Evolutionary conservation across 1,284 basidiomycete species (phyloP).

Genomic region (Heterobasidion annosum): DNA sequence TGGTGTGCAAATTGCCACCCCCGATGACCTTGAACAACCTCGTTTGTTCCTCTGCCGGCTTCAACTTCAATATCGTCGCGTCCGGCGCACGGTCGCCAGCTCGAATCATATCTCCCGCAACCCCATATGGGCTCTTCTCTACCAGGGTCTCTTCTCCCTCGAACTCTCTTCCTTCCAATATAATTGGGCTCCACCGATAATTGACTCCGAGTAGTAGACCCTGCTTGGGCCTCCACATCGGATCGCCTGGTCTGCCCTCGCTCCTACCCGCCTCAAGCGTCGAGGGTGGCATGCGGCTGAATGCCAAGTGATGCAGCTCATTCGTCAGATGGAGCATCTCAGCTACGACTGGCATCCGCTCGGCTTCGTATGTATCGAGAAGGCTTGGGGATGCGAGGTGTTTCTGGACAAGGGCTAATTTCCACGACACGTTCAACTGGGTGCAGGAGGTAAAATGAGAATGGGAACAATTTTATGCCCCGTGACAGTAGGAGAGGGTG

Average conservation of each 20-base stretch:
- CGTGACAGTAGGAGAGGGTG: too few relatives aligned
- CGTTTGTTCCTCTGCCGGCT: background rate
- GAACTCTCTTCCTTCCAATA: conserved; percentile 25
- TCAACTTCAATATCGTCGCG: conserved; percentile 23
- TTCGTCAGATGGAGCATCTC: conserved; percentile 15
- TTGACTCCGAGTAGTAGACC: conserved; percentile 35
- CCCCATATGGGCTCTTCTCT: conserved; percentile 12
- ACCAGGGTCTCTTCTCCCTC: conserved; percentile 12
- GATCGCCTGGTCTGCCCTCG: conserved; percentile 6
- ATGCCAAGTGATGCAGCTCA: conserved; percentile 2
- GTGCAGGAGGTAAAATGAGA: too few relatives aligned
- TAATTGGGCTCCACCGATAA: conserved; percentile 36
- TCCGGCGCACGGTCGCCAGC: conserved; percentile 40
- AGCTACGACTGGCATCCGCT: conserved; percentile 17
- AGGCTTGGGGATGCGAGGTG: conserved; percentile 9
- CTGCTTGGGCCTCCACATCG: conserved; percentile 16
- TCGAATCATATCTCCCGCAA: conserved; percentile 16
- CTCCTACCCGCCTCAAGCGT: background rate
- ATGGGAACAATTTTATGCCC: too few relatives aligned
- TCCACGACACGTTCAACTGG: conserved; percentile 15
- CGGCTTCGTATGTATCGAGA: conserved; percentile 13
- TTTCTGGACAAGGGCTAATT: conserved; percentile 14
- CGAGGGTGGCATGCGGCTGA: background rate
- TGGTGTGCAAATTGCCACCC: conserved; percentile 16
- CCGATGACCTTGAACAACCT: conserved; percentile 18